A percentile compares a stretch with the other conserved stretches of the same genome.
Evolutionary conservation across 2,329 filamentous ascomycete genomes (phyloP).

Genomic region (Fonsecaea pugnacius): DNA sequence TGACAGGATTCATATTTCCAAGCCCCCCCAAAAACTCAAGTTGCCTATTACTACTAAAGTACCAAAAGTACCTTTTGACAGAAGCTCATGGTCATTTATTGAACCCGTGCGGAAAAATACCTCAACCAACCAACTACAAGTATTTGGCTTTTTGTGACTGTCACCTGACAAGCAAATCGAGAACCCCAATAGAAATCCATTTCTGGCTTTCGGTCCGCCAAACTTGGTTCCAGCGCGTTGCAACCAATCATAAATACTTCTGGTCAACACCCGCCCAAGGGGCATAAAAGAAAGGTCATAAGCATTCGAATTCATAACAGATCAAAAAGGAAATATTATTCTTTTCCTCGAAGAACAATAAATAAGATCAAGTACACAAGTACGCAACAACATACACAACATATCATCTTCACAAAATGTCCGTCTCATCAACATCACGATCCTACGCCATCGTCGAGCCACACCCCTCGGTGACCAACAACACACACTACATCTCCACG

Average conservation of each 20-base stretch:
- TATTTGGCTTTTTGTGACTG: not conserved
- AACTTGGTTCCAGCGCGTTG: not conserved
- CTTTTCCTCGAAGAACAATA: not conserved
- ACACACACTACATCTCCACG: conserved; percentile 54
- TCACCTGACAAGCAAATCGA: not conserved
- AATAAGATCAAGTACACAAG: not conserved
- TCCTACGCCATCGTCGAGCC: conserved; percentile 64
- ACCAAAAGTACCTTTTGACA: not conserved
- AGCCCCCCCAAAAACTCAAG: not conserved
- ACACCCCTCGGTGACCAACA: conserved; percentile 59
- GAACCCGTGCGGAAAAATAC: conserved; percentile 1
- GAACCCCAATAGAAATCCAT: not conserved
- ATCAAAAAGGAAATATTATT: not conserved
- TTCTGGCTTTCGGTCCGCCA: not conserved
- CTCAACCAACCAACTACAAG: not conserved
- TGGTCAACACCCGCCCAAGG: not conserved
- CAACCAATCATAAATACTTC: conserved; percentile 14
- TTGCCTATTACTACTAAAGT: not conserved
- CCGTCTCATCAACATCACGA: conserved; percentile 42
- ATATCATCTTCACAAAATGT: conserved; percentile 40
- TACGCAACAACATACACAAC: conserved; percentile 18
- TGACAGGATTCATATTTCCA: not conserved
- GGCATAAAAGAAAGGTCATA: too few species aligned
- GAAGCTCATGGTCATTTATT: not conserved
- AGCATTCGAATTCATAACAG: not conserved